Base-by-base conservation (phyloP, 192 early-diverging fungal species). In the Mortierella claussenii region DNA sequence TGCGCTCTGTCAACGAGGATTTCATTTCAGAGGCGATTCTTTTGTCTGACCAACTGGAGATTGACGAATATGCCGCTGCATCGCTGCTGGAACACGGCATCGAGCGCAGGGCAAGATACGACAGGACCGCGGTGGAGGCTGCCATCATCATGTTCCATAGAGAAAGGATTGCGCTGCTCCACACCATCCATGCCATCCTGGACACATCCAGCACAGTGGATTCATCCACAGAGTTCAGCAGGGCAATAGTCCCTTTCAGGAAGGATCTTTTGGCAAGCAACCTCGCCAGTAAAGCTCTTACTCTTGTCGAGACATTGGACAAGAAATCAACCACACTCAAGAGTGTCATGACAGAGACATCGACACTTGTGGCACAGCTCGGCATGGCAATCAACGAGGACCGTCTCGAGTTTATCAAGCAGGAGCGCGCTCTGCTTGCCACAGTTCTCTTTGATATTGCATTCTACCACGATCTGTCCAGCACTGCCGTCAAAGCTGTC, bases 61-160 rank as follows among this genome's bases (percentile, higher is more conserved):
- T 96, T 44, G 88, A 92, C 79, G 95, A 96, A 68, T 82, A 88
- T 56, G 61, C 86, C 12, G 95, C 94, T 5, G 85, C 92, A 3
- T 78, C 86, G 8, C 78, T 96, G 31, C 74, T 93, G 52, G 81
- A 85, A 46, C 62, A 83, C 54, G 87, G 87, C 1, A 68, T 81
- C 11, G 65, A 85, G 7, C 78, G 84, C 21, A 68, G 81, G 34
- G 80, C 88, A 58, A 71, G 75, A 32, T 90, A 87, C 42, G 84
- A 89, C 49, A 79, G 83, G 33, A 85, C 84, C 18, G 82, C 87
- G 2, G 82, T 84, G 23, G 89, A 93, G 36, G 86, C 88, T 0
- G 87, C 92, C 1, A 86, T 94, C 11, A 37, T 88, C 20, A 63
- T 92, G 53, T 95, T 88, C 71, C 87, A 89, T 64, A 62, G 71